Conservation (phyloP, 768 basidiomycete genomes). For the Amanita fuliginea region DNA sequence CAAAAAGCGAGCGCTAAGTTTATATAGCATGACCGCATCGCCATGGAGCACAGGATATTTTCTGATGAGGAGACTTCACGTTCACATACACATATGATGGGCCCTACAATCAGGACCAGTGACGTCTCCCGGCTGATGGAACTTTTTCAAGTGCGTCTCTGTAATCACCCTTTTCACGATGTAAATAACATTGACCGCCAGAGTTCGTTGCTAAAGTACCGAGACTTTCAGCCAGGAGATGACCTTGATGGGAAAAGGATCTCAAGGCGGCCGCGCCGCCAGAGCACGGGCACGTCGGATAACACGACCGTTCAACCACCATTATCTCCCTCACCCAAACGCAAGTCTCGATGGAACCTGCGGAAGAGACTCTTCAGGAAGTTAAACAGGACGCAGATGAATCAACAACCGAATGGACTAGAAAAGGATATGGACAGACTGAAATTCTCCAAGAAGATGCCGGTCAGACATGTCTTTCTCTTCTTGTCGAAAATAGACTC, state of each 20-base stretch:
- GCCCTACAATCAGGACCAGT: conserved; percentile 45
- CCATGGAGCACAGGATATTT: conserved; percentile 48
- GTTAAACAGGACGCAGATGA: conserved; percentile 8
- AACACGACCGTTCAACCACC: conserved; percentile 27
- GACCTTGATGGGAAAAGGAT: conserved; percentile 13
- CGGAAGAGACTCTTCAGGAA: conserved; percentile 19
- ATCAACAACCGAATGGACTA: conserved; percentile 13
- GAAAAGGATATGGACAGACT: conserved; percentile 24
- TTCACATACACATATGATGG: conserved; percentile 22
- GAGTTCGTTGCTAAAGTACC: conserved; percentile 64
- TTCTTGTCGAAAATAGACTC: conserved; percentile 6
- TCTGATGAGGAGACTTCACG: conserved; percentile 28
- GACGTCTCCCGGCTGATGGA: conserved; percentile 81
- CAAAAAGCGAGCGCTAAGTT: neutral
- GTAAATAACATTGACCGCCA: conserved; percentile 13
- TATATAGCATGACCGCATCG: conserved; percentile 62
- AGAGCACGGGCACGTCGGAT: conserved; percentile 26
- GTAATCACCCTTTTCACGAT: neutral
- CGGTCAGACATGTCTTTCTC: conserved; percentile 26
- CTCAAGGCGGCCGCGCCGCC: conserved; percentile 17
- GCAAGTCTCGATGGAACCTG: conserved; percentile 22
- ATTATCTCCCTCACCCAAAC: conserved; percentile 13
- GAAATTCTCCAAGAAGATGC: conserved; percentile 50
- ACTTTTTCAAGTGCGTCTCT: conserved; percentile 52
- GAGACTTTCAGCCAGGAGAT: conserved; percentile 47